Evolutionary conservation across 768 basidiomycete genomes (phyloP).

Genomic region (Hypholoma fasciculare): DNA sequence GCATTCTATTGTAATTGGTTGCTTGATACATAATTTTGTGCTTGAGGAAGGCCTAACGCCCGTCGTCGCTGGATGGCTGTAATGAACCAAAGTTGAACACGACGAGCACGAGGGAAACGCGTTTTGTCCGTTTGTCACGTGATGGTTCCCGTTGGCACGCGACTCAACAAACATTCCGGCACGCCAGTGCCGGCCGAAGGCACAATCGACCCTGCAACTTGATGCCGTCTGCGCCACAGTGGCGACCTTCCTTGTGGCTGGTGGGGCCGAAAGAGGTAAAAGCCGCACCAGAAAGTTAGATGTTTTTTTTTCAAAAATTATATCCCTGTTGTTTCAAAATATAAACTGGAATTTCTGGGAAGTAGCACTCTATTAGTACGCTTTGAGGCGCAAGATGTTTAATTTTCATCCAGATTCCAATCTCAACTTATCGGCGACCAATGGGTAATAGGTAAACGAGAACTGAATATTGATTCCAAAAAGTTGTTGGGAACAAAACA

Average conservation of each 20-base stretch:
- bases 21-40: conserved; percentile 34
- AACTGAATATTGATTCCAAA: background rate
- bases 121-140: conserved; percentile 24
- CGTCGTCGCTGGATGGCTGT: conserved; percentile 5
- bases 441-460: no score
- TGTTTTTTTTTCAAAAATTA: no score
- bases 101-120: conserved; percentile 23
- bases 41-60: conserved; percentile 47
- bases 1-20: conserved; percentile 29
- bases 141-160: conserved; percentile 16
- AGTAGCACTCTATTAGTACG: no score
- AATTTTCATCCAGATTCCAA: no score
- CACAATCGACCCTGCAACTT: background rate
- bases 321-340: no score
- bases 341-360: no score
- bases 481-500: background rate
- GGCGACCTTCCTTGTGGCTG: no score
- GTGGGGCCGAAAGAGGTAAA: no score
- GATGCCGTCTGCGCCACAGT: background rate
- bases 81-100: conserved; percentile 15
- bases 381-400: no score
- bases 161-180: conserved; percentile 1
- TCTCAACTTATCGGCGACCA: no score
- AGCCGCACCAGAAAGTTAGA: background rate
- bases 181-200: background rate